phyloP scores from a whole-genome alignment of 805 yeast species.

The Kluyveromyces starmeri region DNA sequence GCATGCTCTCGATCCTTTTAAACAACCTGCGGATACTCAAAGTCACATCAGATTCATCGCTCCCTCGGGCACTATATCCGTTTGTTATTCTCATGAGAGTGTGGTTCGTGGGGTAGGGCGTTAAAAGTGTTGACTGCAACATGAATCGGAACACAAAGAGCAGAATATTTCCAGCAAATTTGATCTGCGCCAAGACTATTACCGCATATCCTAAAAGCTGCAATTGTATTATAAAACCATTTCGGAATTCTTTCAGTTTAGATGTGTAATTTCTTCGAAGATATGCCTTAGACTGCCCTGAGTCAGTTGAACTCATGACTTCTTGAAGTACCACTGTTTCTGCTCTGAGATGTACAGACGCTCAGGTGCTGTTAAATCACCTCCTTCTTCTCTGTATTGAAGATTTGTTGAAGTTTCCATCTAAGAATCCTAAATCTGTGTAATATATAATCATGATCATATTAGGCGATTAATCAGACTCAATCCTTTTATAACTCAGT shows the following conservation, averaged over 20 bases:
- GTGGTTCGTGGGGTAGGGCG: slow-evolving; percentile 35
- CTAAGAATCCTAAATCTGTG: no score
- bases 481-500: no score
- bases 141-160: slow-evolving; percentile 27
- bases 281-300: not conserved
- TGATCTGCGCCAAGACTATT: slow-evolving; percentile 21
- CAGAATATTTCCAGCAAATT: slow-evolving; percentile 21
- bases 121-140: slow-evolving; percentile 32
- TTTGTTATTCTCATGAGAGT: slow-evolving; percentile 17
- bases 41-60: not conserved
- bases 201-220: slow-evolving; percentile 17
- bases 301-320: not conserved
- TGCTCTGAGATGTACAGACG: no score
- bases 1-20: not conserved
- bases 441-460: no score
- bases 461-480: no score
- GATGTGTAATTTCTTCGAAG: not conserved
- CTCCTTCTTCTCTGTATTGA: no score
- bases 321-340: no score
- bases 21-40: not conserved
- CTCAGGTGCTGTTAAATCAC: no score
- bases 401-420: no score
- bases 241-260: slow-evolving; percentile 14
- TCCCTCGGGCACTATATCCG: slow-evolving; percentile 10
- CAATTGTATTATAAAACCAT: slow-evolving; percentile 14